These are phyloP conservation scores for Calonectria pseudoturangicola DNA, from an alignment of 2,329 filamentous ascomycete species.

Conservation along the genomic window DNA sequence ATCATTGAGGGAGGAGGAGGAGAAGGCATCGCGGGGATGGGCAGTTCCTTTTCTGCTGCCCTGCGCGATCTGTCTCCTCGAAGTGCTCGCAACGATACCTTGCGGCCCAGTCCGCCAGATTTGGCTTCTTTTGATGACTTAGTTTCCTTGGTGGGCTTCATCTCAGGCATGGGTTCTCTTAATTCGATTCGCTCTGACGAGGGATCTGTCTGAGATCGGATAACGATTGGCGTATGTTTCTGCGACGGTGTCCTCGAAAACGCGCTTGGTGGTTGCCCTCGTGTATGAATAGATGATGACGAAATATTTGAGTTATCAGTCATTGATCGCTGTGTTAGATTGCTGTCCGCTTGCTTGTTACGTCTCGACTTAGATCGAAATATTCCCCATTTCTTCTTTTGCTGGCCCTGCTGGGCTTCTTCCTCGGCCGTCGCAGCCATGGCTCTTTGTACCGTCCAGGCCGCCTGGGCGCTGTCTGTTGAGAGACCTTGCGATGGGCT, in stretches of 20 bases:
- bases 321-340: constrained; percentile 48
- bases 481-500: constrained; percentile 73
- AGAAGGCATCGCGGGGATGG: constrained; percentile 29
- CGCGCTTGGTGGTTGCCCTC: constrained; percentile 27
- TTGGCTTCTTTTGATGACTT: constrained; percentile 45
- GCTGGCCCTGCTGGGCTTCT: constrained; percentile 58
- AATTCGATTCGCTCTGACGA: constrained; percentile 35
- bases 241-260: constrained; percentile 41
- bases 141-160: constrained; percentile 28
- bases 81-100: constrained; percentile 52
- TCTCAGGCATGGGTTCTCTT: constrained; percentile 29
- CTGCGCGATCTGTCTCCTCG: constrained; percentile 50
- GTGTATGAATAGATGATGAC: constrained; percentile 45
- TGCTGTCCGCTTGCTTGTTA: constrained; percentile 45
- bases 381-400: constrained; percentile 75
- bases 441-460: constrained; percentile 57
- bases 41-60: constrained; percentile 43
- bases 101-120: constrained; percentile 52
- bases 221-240: constrained; percentile 66
- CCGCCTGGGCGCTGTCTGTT: constrained; percentile 49
- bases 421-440: constrained; percentile 50
- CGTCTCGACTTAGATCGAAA: constrained; percentile 68
- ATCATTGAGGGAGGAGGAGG: constrained; percentile 45
- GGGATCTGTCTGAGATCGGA: constrained; percentile 66
- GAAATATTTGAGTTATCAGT: constrained; percentile 52